Conservation (phyloP, 2,329 filamentous ascomycete genomes). For the Pseudocercospora musae region DNA sequence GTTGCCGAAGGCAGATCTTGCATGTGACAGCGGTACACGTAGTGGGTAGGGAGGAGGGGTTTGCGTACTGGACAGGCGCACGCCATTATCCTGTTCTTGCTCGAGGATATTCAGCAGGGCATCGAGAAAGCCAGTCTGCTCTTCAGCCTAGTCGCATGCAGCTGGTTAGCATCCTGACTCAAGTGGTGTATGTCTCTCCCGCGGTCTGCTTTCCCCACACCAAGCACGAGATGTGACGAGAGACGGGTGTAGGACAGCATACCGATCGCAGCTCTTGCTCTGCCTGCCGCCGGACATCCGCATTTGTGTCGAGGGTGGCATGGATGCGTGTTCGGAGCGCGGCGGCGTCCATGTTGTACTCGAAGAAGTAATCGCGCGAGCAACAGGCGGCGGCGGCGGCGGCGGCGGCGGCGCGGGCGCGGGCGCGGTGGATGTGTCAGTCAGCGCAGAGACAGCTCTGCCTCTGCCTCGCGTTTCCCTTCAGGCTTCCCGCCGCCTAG, state of each 20-base stretch:
- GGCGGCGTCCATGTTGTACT: conserved; percentile 64
- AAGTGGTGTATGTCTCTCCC: background rate
- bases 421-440: background rate
- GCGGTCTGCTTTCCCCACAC: background rate
- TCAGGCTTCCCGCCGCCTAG: background rate
- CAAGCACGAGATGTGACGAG: background rate
- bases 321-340: conserved; percentile 73
- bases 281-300: conserved; percentile 70
- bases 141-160: conserved; percentile 69
- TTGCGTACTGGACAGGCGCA: conserved; percentile 78
- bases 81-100: conserved; percentile 76
- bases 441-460: background rate
- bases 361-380: background rate
- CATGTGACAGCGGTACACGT: conserved; percentile 3
- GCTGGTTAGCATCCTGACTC: background rate
- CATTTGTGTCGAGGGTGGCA: conserved; percentile 70
- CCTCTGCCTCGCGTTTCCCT: background rate
- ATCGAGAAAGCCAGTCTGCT: conserved; percentile 83
- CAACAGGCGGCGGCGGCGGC: no score
- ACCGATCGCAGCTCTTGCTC: conserved; percentile 81
- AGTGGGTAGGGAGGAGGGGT: conserved; percentile 16
- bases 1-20: background rate
- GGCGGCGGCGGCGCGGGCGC: no score
- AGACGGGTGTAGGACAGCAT: conserved; percentile 35
- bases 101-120: conserved; percentile 87